These are phyloP conservation scores for Beauveria sp. DNA, from an alignment of 2,329 filamentous ascomycete species.

Conservation along the genomic window DNA sequence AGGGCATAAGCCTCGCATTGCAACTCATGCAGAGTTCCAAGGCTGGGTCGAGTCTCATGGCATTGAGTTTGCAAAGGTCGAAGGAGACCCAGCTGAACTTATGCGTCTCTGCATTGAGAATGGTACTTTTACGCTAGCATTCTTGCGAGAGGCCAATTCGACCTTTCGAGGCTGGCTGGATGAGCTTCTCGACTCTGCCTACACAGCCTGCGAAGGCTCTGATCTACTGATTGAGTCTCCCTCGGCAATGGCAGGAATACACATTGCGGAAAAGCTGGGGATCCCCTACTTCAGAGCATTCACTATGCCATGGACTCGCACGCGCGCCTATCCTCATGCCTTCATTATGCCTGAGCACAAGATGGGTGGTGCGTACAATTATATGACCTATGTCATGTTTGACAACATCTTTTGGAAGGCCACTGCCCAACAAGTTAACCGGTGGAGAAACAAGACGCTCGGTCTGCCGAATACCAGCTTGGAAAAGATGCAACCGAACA, in stretches of 20 bases:
- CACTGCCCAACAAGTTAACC: conserved; percentile 83
- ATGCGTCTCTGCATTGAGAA: conserved; percentile 97
- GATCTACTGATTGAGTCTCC: conserved; percentile 93
- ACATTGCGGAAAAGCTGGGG: conserved; percentile 85
- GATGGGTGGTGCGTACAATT: conserved; percentile 92
- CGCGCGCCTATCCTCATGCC: conserved; percentile 89
- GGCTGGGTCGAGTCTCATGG: conserved; percentile 87
- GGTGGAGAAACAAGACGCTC: conserved; percentile 78
- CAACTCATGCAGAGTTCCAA: conserved; percentile 85
- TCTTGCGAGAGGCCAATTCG: conserved; percentile 76
- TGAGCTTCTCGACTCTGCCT: conserved; percentile 73
- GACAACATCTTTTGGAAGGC: conserved; percentile 96
- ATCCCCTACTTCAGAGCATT: conserved; percentile 98
- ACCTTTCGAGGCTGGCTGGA: conserved; percentile 96
- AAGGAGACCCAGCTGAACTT: conserved; percentile 84
- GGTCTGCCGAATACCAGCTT: conserved; percentile 72
- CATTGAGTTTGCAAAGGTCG: conserved; percentile 83
- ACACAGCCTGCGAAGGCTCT: conserved; percentile 73
- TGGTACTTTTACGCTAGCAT: conserved; percentile 91
- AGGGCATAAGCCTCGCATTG: conserved; percentile 79
- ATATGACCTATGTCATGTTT: conserved; percentile 91
- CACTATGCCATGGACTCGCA: conserved; percentile 98
- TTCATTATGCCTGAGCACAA: conserved; percentile 90
- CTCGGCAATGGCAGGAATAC: conserved; percentile 94
- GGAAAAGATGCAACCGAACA: conserved; percentile 90